These are phyloP conservation scores for Helicocarpus griseus DNA, from an alignment of 2,329 filamentous ascomycete species.

Conservation along the genomic window DNA sequence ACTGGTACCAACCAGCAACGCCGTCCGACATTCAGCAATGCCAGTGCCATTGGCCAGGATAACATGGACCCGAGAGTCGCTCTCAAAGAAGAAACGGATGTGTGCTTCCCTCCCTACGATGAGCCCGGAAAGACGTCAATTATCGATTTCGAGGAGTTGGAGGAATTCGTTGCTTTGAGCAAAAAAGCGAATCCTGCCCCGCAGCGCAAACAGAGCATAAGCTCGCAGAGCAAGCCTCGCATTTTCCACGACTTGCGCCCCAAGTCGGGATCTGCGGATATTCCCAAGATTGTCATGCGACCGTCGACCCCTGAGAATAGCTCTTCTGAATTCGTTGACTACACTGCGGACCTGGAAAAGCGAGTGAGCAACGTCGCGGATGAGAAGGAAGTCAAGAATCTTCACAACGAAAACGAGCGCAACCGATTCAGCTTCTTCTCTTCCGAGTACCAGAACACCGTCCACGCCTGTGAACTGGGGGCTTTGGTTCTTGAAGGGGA, in stretches of 20 bases:
- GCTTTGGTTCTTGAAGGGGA: conserved; percentile 84
- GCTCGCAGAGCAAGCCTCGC: conserved; percentile 42
- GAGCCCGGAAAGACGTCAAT: conserved; percentile 71
- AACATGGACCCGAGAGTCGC: conserved; percentile 26
- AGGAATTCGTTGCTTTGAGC: conserved; percentile 70
- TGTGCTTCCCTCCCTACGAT: conserved; percentile 75
- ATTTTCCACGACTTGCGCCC: conserved; percentile 55
- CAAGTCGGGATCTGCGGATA: conserved; percentile 18
- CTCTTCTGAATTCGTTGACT: conserved; percentile 22
- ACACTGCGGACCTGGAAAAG: conserved; percentile 26
- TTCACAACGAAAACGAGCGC: conserved; percentile 45
- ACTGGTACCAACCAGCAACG: conserved; percentile 51
- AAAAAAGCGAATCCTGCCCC: conserved; percentile 38
- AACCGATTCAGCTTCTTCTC: conserved; percentile 97
- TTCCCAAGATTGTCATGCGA: conserved; percentile 26
- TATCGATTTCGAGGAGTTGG: conserved; percentile 84
- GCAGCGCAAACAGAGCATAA: conserved; percentile 36
- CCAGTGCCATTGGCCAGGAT: conserved; percentile 45
- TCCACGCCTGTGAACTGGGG: conserved; percentile 80
- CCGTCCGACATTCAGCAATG: conserved; percentile 50
- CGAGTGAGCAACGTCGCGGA: conserved; percentile 15
- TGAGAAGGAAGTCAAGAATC: conserved; percentile 25
- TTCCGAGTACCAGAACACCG: conserved; percentile 84
- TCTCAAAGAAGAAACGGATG: conserved; percentile 59
- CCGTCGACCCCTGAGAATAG: conserved; percentile 19